Base-by-base conservation (phyloP, 2,329 filamentous ascomycete genomes). In the Penicillium sp. region DNA sequence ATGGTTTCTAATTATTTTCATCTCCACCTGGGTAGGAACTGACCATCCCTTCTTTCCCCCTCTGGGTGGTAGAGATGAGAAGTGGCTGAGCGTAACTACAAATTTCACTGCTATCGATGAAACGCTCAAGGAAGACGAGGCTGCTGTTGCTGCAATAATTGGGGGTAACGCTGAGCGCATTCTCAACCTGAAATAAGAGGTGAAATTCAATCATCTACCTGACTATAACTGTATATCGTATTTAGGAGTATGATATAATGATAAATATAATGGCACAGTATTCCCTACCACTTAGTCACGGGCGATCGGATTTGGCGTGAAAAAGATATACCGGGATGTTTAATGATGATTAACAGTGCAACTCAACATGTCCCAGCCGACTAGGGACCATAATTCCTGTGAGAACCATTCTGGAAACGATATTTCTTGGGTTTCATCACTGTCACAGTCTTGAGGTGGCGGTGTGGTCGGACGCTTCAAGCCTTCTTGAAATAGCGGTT, bases 351-450 rank as follows among this genome's bases (percentile, higher is more conserved):
- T 34, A 16, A 52, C n/a, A 26, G 42, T 34, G 28, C 33, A 39
- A 7, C 29, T 55, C 42, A 75, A 36, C 48, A 73, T 54, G 46
- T 85, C 81, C 83, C 83, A 86, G 0, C 84, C 83, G 6, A 86
- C 62, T 49, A 85, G 63, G 48, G 75, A 69, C 84, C 84, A 87
- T 2, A 86, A 67, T 59, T 85, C 79, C 51, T 76, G 75, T 49
- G 77, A 75, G 60, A 84, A 86, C 81, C 82, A 84, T 14, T 82
- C 77, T 3, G 75, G 62, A 4, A 78, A 72, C 8, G 78, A 67
- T 14, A 70, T 63, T 24, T 78, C 71, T 1, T 60, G 34, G 21
- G 36, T 19, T 6, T 54, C 37, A 9, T 48, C 44, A 21, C 9
- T 21, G 3, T 58, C 59, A 43, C 60, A 28, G 13, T 60, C 57